Conservation (phyloP, 2,329 filamentous ascomycete species). For the Penicillium sp. region DNA sequence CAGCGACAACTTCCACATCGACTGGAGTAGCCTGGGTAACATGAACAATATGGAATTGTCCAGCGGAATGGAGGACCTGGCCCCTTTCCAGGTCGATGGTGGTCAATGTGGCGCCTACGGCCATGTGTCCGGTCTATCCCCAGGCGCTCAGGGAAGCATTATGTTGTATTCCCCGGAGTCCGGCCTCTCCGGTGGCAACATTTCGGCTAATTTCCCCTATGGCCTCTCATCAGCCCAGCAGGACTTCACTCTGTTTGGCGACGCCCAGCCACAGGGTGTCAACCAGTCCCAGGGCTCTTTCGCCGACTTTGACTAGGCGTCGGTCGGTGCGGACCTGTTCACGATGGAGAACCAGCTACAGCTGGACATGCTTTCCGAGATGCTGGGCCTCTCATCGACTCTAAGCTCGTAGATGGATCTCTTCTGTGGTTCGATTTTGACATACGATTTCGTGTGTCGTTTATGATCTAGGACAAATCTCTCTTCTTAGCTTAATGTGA, state of each 20-base stretch:
- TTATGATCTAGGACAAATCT: neutral
- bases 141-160: slow-evolving; percentile 32
- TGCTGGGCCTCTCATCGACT: neutral
- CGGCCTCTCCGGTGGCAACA: slow-evolving; percentile 25
- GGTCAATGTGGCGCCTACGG: no score
- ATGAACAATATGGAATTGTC: no score
- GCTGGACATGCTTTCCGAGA: neutral
- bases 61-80: slow-evolving; percentile 21
- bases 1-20: slow-evolving; percentile 28
- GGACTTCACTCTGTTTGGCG: neutral
- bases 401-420: neutral
- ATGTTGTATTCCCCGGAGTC: slow-evolving; percentile 37
- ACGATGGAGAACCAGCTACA: neutral
- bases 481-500: neutral
- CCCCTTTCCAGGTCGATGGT: slow-evolving; percentile 21
- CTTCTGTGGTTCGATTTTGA: neutral
- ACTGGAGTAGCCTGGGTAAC: slow-evolving; percentile 21
- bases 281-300: no score
- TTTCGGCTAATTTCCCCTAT: neutral
- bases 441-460: neutral
- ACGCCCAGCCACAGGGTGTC: neutral
- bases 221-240: neutral
- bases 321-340: neutral
- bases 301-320: neutral
- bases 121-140: slow-evolving; percentile 31